Conservation (phyloP, 139 green algal genomes). For the Coelastrella sp. region DNA sequence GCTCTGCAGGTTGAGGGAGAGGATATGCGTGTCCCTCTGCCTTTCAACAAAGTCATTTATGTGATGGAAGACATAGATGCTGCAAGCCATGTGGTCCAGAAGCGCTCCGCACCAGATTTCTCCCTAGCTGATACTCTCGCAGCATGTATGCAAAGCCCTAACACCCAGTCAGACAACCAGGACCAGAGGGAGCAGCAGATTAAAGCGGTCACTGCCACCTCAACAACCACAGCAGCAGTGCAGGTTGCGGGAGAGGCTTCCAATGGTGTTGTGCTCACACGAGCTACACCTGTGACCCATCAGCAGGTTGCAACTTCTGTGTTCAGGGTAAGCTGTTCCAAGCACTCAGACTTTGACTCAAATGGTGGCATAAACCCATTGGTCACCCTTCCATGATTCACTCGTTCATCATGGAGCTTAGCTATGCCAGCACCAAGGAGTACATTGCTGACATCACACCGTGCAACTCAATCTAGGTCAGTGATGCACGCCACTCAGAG, state of each 20-base stretch:
- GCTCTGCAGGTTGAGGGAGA: constrained; percentile 23
- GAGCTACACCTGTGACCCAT: neutral
- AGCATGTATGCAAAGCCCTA: neutral
- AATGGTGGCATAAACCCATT: too few relatives aligned
- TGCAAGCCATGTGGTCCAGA: constrained; percentile 49
- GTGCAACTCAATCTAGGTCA: too few relatives aligned
- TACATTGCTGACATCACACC: too few relatives aligned
- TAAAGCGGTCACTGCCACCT: neutral
- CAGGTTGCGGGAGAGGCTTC: neutral
- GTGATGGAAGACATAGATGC: constrained; percentile 66
- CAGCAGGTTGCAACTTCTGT: neutral
- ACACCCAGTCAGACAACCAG: neutral
- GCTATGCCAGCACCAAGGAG: too few relatives aligned
- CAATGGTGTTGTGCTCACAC: neutral
- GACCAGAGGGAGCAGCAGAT: neutral
- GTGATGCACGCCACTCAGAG: too few relatives aligned
- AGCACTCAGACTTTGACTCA: too few relatives aligned
- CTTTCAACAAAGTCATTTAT: constrained; percentile 56
- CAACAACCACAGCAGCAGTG: neutral
- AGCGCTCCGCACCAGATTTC: neutral
- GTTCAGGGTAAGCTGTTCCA: too few relatives aligned
- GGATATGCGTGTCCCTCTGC: constrained; percentile 45
- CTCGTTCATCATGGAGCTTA: too few relatives aligned
- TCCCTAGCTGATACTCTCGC: neutral
- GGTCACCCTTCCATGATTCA: too few relatives aligned